A percentile compares a stretch with the other conserved stretches of the same genome.
Evolutionary conservation across 2,329 filamentous ascomycete genomes (phyloP).

Genomic region (Colletotrichum shisoi): DNA sequence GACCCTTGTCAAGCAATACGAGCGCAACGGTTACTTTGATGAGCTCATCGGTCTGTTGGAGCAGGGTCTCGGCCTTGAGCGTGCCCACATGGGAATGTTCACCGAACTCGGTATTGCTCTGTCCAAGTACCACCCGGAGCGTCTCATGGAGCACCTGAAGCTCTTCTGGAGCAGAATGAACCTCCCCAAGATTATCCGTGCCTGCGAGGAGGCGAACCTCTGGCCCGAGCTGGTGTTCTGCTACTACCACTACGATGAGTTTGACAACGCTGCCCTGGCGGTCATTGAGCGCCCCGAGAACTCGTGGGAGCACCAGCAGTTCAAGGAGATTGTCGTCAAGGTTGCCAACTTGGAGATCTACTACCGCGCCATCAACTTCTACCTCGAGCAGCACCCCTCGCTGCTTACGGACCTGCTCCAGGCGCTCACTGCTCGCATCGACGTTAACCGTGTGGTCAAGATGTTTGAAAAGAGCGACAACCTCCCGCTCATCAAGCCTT

Average conservation of each 20-base stretch:
- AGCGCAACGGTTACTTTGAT: constrained; percentile 96
- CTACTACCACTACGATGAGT: constrained; percentile 98
- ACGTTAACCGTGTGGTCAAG: constrained; percentile 98
- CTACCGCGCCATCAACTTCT: constrained; percentile 96
- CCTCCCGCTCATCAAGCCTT: constrained; percentile 96
- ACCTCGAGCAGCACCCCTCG: constrained; percentile 95
- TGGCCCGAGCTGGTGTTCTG: constrained; percentile 99
- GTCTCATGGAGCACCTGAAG: constrained; percentile 97
- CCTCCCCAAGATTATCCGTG: constrained; percentile 94
- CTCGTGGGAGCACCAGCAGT: constrained; percentile 98
- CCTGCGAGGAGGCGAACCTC: constrained; percentile 90
- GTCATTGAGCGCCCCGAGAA: constrained; percentile 98
- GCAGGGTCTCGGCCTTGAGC: constrained; percentile 91
- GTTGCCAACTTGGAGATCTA: constrained; percentile 99
- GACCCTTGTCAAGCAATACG: constrained; percentile 94
- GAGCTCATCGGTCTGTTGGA: constrained; percentile 95
- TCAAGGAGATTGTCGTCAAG: constrained; percentile 99
- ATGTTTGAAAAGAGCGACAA: constrained; percentile 99
- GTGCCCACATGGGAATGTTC: constrained; percentile 96
- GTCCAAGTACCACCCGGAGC: constrained; percentile 92
- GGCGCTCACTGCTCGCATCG: constrained; percentile 88
- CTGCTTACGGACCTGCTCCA: constrained; percentile 95
- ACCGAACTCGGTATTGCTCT: constrained; percentile 91
- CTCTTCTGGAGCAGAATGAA: constrained; percentile 99
- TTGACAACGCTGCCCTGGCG: constrained; percentile 93